phyloP scores from a whole-genome alignment of 2,329 filamentous ascomycete species.

The Cercospora canescens region DNA sequence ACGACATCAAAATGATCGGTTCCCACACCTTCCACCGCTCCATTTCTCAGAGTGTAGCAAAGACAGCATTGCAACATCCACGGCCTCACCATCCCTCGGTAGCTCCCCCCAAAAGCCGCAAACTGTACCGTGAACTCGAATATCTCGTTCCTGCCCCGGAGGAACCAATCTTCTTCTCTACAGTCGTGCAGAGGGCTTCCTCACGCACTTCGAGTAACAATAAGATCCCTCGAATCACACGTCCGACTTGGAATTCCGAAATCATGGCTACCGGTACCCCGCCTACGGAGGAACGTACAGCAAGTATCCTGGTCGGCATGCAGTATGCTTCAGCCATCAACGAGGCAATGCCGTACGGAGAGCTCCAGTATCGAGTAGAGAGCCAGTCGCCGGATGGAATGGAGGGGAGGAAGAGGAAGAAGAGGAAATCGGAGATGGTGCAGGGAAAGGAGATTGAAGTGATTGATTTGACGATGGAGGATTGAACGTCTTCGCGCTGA shows the following conservation, averaged over 20 bases:
- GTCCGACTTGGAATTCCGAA: not conserved
- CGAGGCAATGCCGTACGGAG: not conserved
- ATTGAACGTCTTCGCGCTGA: not conserved
- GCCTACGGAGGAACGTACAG: not conserved
- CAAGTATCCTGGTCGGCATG: not conserved
- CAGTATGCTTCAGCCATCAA: not conserved
- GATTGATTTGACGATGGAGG: not conserved
- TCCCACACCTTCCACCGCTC: too few species aligned
- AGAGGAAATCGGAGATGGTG: not conserved
- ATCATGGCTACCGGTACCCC: not conserved
- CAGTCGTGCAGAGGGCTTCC: not conserved
- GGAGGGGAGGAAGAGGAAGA: not conserved
- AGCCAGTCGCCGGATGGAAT: not conserved
- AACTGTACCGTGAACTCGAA: not conserved
- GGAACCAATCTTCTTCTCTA: not conserved
- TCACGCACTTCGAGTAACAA: not conserved
- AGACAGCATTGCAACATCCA: too few species aligned
- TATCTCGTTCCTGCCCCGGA: not conserved
- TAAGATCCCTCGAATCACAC: not conserved
- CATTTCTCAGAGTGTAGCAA: not conserved
- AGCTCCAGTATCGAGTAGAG: not conserved
- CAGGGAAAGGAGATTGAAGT: not conserved
- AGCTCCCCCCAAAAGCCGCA: not conserved
- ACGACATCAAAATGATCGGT: too few species aligned
- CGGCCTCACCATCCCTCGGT: not conserved